These are phyloP conservation scores for Boletus barrowsii DNA, from an alignment of 768 basidiomycete genomes.

Conservation along the genomic window DNA sequence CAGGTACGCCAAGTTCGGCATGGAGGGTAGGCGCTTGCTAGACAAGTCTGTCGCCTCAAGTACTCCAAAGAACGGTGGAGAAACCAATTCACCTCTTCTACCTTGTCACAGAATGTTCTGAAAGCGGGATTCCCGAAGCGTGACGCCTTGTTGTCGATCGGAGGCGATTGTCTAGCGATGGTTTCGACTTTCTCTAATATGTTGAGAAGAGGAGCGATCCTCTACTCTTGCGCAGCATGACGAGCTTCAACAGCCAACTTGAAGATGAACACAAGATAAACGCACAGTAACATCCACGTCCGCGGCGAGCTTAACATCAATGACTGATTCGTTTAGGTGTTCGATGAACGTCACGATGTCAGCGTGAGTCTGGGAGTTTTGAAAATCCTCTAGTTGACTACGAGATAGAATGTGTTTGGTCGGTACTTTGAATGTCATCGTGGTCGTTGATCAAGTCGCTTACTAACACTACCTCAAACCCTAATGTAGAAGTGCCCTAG, in stretches of 20 bases:
- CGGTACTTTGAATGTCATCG: slow-evolving; percentile 47
- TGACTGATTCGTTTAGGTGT: slow-evolving; percentile 68
- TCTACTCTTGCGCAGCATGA: slow-evolving; percentile 41
- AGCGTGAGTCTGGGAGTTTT: slow-evolving; percentile 65
- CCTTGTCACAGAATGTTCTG: slow-evolving; percentile 82
- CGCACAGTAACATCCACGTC: slow-evolving; percentile 61
- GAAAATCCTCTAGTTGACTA: slow-evolving; percentile 80
- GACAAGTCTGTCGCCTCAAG: background rate
- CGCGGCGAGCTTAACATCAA: slow-evolving; percentile 74
- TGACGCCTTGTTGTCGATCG: slow-evolving; percentile 86
- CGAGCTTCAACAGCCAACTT: background rate
- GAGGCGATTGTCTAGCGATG: slow-evolving; percentile 68
- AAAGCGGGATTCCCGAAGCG: slow-evolving; percentile 98
- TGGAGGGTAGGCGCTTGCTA: slow-evolving; percentile 62
- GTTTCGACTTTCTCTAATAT: slow-evolving; percentile 67
- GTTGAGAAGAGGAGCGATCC: slow-evolving; percentile 55
- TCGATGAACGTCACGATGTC: slow-evolving; percentile 70
- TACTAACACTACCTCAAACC: background rate
- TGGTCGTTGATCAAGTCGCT: slow-evolving; percentile 10
- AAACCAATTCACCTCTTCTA: slow-evolving; percentile 52
- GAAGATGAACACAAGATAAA: slow-evolving; percentile 8
- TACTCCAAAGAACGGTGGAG: background rate
- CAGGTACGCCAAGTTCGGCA: slow-evolving; percentile 54
- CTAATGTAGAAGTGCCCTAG: no score
- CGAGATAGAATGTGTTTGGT: slow-evolving; percentile 73